phyloP scores from a whole-genome alignment of 176 grass and related monocot genomes.

The Avena sativa region DNA sequence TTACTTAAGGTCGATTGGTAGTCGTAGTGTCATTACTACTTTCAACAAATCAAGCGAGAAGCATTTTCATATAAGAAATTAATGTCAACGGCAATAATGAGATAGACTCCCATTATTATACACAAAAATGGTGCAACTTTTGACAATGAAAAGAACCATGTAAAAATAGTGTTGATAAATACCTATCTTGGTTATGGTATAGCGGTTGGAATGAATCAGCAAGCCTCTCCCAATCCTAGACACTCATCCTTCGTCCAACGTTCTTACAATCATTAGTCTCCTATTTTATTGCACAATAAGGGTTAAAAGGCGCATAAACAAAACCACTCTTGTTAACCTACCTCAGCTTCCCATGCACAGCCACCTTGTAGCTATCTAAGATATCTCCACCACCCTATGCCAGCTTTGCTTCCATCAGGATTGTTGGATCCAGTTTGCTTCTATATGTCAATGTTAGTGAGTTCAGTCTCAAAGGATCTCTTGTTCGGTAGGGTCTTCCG shows the following conservation, averaged over 20 bases:
- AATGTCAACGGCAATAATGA: too few relatives aligned
- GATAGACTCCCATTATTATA: too few relatives aligned
- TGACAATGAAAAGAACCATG: background rate
- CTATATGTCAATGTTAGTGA: too few relatives aligned
- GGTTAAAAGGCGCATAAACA: background rate
- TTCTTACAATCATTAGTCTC: constrained; percentile 32
- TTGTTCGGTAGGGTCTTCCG: too few relatives aligned
- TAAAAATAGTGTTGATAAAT: background rate
- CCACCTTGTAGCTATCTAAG: too few relatives aligned
- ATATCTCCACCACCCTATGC: too few relatives aligned
- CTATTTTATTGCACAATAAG: constrained; percentile 32
- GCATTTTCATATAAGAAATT: background rate
- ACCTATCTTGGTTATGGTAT: constrained; percentile 83
- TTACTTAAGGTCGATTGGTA: background rate
- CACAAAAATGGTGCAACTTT: background rate
- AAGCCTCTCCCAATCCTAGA: constrained; percentile 69
- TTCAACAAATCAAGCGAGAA: background rate
- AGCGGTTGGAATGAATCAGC: constrained; percentile 62
- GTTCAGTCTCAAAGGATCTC: too few relatives aligned
- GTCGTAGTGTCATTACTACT: background rate
- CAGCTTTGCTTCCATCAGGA: too few relatives aligned
- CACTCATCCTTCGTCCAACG: constrained; percentile 33
- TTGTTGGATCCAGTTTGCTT: too few relatives aligned
- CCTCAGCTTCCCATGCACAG: too few relatives aligned
- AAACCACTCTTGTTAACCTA: background rate